These are phyloP conservation scores for Pseudocercospora pini-densiflorae DNA, from an alignment of 2,329 filamentous ascomycete genomes.

Conservation along the genomic window DNA sequence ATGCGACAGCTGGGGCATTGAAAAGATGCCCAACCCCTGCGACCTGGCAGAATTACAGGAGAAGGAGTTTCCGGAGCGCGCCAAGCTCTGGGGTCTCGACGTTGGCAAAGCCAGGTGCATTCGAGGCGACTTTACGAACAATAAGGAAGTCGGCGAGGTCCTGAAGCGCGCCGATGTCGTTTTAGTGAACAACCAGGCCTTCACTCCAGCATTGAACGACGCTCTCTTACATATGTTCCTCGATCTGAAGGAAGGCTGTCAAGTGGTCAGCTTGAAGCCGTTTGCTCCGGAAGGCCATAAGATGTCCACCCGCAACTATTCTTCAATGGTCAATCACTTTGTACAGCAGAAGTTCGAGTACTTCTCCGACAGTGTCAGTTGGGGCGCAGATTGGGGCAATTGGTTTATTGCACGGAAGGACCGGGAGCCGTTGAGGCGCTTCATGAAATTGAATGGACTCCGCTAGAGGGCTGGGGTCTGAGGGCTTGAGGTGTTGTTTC, in stretches of 20 bases:
- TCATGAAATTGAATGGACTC: conserved; percentile 44
- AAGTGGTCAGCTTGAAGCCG: conserved; percentile 88
- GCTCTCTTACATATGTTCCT: conserved; percentile 86
- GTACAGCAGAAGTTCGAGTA: conserved; percentile 74
- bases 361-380: conserved; percentile 76
- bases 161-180: conserved; percentile 91
- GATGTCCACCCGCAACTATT: conserved; percentile 72
- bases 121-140: conserved; percentile 81
- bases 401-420: conserved; percentile 91
- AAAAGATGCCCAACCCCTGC: conserved; percentile 92
- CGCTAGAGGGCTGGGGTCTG: background rate
- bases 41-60: conserved; percentile 79
- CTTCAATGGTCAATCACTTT: conserved; percentile 81
- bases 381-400: conserved; percentile 77
- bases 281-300: conserved; percentile 84
- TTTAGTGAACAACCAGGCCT: conserved; percentile 97
- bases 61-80: conserved; percentile 81
- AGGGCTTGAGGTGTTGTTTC: background rate
- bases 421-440: conserved; percentile 56
- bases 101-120: conserved; percentile 80
- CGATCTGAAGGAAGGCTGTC: conserved; percentile 87
- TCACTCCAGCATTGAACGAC: conserved; percentile 85
- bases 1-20: conserved; percentile 94
- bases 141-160: conserved; percentile 69
- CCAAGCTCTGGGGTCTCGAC: conserved; percentile 84